Evolutionary conservation across 495 filamentous ascomycete species (phyloP), one percentile per base, ranked within the genome.

Genomic region (Platismatia glauca): DNA sequence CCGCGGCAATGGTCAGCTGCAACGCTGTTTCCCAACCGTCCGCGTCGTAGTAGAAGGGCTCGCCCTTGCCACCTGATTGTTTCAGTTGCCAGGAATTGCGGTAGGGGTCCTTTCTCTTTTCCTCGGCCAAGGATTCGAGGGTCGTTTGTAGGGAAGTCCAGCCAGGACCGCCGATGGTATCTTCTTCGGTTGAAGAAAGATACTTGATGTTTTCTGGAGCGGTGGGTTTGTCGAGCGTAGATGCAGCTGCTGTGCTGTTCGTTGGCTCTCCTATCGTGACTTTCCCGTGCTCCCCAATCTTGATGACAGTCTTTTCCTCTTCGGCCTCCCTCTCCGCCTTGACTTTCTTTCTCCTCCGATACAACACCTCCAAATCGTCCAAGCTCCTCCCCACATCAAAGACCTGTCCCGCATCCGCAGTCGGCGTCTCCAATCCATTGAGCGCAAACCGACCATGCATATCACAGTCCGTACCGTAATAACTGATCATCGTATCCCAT

Each of bases 381-480:
- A 69, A 18, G n/a, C 56, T 60, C 22, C 43, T 62, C 3, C 38
- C 50, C 31, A 69, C 67, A 48, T 69, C 67, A 31, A 37, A 69
- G 1, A 69, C 57, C n/a, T 31, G 31, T 1, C 58, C 67, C 0
- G 64, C 67, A 35, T 69, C 67, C n/a, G 65, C 65, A 24, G 59
- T 35, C 20, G 62, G 61, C 24, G 27, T 64, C 31, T 34, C 31
- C 55, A 78, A 80, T 15, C 73, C 73, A 20, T 67, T 68, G 80
- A 85, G 82, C n/a, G 60, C 63, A 24, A 86, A 55, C 24, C 83
- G 77, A 3, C 70, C 66, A 64, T 85, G 77, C 67, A 82, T 79
- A 58, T 86, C 84, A 70, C 84, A 86, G 66, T 86, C 82, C 3
- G 82, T 82, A 38, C 71, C 75, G 58, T 86, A 86, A 62, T 82